Evolutionary conservation across 768 basidiomycete species (phyloP).

Genomic region (Gyrodon lividus): DNA sequence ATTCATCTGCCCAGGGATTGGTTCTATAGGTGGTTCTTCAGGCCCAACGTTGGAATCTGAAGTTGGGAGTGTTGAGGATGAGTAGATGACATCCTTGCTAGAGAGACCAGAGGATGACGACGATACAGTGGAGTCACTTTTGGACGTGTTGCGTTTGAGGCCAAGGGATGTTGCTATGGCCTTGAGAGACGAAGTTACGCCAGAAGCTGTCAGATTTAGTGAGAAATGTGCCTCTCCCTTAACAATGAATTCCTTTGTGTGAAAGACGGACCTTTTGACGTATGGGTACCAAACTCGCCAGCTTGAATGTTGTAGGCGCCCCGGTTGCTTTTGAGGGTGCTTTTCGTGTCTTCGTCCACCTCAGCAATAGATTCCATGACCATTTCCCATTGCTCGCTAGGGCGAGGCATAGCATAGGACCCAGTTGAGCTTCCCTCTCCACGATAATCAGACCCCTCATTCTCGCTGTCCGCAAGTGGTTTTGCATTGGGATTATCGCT

Average conservation of each 20-base stretch:
- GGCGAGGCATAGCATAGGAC: slow-evolving; percentile 42
- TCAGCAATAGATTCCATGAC: slow-evolving; percentile 84
- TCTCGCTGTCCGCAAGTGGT: slow-evolving; percentile 31
- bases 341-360: slow-evolving; percentile 45
- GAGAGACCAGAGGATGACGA: slow-evolving; percentile 32
- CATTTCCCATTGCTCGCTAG: slow-evolving; percentile 82
- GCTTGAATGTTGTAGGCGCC: slow-evolving; percentile 38
- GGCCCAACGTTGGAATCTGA: slow-evolving; percentile 21
- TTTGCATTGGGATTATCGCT: slow-evolving; percentile 42
- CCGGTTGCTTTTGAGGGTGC: slow-evolving; percentile 38
- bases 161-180: slow-evolving; percentile 76
- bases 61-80: slow-evolving; percentile 30
- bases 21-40: slow-evolving; percentile 34
- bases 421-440: slow-evolving; percentile 5
- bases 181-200: slow-evolving; percentile 69
- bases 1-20: slow-evolving; percentile 58
- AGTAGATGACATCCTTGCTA: slow-evolving; percentile 15
- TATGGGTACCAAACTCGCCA: slow-evolving; percentile 72
- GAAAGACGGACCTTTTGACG: slow-evolving; percentile 56
- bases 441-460: slow-evolving; percentile 28
- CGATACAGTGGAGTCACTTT: slow-evolving; percentile 15
- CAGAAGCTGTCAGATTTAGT: slow-evolving; percentile 42
- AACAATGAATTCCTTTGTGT: not conserved
- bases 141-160: slow-evolving; percentile 49
- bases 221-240: not conserved